Conservation (phyloP, 2,329 filamentous ascomycete species). For the Aspergillus luchuensis region DNA sequence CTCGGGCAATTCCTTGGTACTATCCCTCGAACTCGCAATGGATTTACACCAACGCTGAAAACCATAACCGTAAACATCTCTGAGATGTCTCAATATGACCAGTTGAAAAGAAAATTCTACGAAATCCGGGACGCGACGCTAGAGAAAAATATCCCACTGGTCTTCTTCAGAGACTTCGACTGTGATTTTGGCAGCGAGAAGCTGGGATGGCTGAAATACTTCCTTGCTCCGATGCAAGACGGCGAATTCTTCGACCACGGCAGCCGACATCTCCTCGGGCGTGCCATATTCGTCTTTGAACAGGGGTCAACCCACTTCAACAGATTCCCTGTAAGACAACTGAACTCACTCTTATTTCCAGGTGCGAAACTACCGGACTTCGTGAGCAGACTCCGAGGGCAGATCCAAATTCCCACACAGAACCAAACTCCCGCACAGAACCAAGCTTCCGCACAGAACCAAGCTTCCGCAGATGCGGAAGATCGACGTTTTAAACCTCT, state of each 20-base stretch:
- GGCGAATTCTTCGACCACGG: conserved; percentile 4
- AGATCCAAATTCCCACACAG: no score
- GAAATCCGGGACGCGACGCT: not conserved
- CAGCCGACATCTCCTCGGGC: not conserved
- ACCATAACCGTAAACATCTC: no score
- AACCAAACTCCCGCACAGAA: no score
- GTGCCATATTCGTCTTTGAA: conserved; percentile 7
- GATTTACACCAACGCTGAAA: no score
- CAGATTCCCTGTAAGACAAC: not conserved
- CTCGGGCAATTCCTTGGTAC: no score
- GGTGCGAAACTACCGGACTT: conserved; percentile 5
- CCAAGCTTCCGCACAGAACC: no score
- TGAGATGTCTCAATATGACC: no score
- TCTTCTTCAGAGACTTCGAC: conserved; percentile 11
- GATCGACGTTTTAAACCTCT: no score
- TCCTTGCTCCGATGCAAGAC: conserved; percentile 12
- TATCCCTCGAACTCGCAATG: no score
- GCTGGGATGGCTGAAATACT: conserved; percentile 10
- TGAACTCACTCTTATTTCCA: not conserved
- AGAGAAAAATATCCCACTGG: not conserved
- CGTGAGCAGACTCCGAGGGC: conserved; percentile 7
- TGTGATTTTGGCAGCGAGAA: not conserved
- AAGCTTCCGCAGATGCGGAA: no score
- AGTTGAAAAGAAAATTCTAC: not conserved
- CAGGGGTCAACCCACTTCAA: not conserved